These are phyloP conservation scores for Anaeromyces robustus DNA, from an alignment of 192 early-diverging fungal species.

Conservation along the genomic window DNA sequence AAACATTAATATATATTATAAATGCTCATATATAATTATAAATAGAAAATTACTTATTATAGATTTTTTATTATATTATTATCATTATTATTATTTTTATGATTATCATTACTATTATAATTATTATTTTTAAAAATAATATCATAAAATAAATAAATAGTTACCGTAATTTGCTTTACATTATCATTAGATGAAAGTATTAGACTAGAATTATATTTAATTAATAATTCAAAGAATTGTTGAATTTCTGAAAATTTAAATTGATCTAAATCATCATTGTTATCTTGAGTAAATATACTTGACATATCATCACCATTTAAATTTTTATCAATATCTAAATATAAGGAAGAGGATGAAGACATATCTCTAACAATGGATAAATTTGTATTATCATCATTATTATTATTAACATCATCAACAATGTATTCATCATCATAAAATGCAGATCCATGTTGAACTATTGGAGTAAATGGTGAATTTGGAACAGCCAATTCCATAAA, in stretches of 20 bases:
- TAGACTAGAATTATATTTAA: not conserved
- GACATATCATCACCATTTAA: not conserved
- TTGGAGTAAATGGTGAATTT: not conserved
- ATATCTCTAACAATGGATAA: not conserved
- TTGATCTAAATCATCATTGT: not conserved
- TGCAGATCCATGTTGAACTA: not conserved
- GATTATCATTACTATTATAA: too few species aligned
- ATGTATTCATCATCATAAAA: not conserved
- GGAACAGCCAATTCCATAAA: not conserved
- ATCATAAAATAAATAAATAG: too few species aligned
- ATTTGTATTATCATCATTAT: not conserved
- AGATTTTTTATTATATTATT: too few species aligned
- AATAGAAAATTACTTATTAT: too few species aligned
- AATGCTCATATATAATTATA: too few species aligned
- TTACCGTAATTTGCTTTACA: not conserved
- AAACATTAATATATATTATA: too few species aligned
- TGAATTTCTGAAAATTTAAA: not conserved
- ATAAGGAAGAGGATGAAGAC: not conserved
- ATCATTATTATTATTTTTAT: too few species aligned
- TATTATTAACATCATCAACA: not conserved
- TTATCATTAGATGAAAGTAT: not conserved
- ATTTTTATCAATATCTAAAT: not conserved
- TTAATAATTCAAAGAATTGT: not conserved
- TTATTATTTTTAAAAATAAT: too few species aligned
- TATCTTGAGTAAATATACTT: not conserved